Evolutionary conservation across 306 rosid genomes (phyloP), one percentile per base, ranked within the genome.

Genomic region (Begonia peltatifolia): DNA sequence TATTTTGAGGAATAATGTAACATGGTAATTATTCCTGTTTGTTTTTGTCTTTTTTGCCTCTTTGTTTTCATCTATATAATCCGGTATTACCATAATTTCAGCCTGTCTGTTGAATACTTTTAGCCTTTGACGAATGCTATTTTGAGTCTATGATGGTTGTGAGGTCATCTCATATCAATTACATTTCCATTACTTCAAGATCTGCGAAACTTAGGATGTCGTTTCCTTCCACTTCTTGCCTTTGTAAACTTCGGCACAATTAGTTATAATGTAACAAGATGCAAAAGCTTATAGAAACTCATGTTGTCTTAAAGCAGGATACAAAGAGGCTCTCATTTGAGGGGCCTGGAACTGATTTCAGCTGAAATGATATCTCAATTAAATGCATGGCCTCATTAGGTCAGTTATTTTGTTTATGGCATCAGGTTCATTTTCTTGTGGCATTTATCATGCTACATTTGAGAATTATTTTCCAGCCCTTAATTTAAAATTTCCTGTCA

Each of bases 361-460:
- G 80, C 74, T 78, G 77, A 78, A 78, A 78, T 78, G 84, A 78
- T 70, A 51, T 80, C 84, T 80, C 84, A 78, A 79, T 70, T 78
- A 67, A 70, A 61, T 74, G 69, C 80, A 80, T 78, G 84, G 84
- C 84, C 83, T 78, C 84, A 74, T 78, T 78, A 78, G 84, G 84
- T 78, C 80, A 78, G 84, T 78, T 58, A 74, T 78, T 74, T 71
- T 70, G 80, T 64, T 70, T 74, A 66, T 66, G 80, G 64, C 77
- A 13, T 56, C 58, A 70, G 62, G 68, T 62, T 70, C 71, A 57
- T 65, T 77, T 65, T 55, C 64, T 59, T 44, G 76, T 72, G 76
- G 79, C 79, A 73, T 72, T 55, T 55, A 50, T 42, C 48, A 73
- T 70, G 79, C 84, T 77, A 64, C 79, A 61, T 63, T 60, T 44